Conservation (phyloP, 179 eudicot species). For the Silene vulgaris region DNA sequence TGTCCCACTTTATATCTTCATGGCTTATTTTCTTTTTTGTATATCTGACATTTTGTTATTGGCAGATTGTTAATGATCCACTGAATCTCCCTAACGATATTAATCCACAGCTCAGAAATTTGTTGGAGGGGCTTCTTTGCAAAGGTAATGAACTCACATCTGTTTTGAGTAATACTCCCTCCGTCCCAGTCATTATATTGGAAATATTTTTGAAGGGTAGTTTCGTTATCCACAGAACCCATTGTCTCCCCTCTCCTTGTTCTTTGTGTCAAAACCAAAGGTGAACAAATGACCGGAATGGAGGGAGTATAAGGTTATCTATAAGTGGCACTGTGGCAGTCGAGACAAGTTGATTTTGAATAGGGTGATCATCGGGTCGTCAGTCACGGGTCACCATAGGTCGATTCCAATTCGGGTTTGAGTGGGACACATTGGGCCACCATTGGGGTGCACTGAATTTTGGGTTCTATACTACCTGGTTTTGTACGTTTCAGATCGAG, state of each 20-base stretch:
- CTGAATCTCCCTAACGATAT: constrained; percentile 45
- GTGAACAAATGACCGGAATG: no score
- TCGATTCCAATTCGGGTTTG: not conserved
- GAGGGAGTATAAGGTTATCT: not conserved
- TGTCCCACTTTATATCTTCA: not conserved
- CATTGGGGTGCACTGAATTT: not conserved
- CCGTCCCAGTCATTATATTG: no score
- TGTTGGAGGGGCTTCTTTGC: constrained; percentile 76
- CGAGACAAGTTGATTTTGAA: not conserved
- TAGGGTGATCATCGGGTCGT: not conserved
- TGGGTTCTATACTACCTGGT: not conserved
- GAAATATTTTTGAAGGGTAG: no score
- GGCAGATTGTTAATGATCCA: constrained; percentile 60
- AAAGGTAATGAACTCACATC: constrained; percentile 44
- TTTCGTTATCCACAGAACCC: no score
- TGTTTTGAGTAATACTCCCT: no score
- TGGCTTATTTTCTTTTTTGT: constrained; percentile 1
- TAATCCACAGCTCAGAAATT: constrained; percentile 48
- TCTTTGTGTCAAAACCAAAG: no score
- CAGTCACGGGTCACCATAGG: not conserved
- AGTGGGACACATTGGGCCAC: not conserved
- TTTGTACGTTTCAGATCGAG: not conserved
- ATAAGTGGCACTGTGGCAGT: not conserved
- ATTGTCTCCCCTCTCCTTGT: no score
- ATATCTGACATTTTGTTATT: constrained; percentile 1